Conservation (phyloP, 2,329 filamentous ascomycete species). For the Calonectria pseudoreteaudii region DNA sequence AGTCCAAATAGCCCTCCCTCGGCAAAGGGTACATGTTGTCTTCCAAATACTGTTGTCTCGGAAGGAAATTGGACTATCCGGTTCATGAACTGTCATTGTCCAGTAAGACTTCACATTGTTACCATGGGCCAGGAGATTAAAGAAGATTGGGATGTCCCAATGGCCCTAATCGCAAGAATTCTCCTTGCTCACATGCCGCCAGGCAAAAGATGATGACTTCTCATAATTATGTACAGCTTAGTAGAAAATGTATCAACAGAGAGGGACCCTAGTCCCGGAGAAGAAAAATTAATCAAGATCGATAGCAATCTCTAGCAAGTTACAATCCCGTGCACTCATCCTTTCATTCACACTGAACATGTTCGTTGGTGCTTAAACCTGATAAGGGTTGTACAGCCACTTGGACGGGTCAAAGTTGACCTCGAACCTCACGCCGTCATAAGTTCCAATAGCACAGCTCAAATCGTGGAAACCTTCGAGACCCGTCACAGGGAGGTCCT, state of each 20-base stretch:
- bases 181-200: not conserved
- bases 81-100: not conserved
- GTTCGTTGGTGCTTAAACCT: conserved; percentile 21
- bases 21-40: not conserved
- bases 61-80: not conserved
- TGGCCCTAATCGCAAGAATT: not conserved
- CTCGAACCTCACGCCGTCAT: conserved; percentile 76
- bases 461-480: conserved; percentile 79
- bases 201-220: not conserved
- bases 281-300: not conserved
- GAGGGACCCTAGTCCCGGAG: not conserved
- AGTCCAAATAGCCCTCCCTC: not conserved
- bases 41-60: not conserved
- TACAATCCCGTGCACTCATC: not conserved
- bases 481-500: conserved; percentile 72
- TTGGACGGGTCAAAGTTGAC: conserved; percentile 69
- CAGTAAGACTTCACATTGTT: not conserved
- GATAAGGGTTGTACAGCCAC: conserved; percentile 65
- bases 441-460: conserved; percentile 77
- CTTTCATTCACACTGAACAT: not conserved
- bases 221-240: not conserved
- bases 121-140: not conserved
- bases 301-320: not conserved
- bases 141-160: not conserved
- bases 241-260: not conserved